Percentiles rank a stretch among this genome's conserved stretches.
These are phyloP conservation scores for Elaphomyces granulatus DNA, from an alignment of 495 filamentous ascomycete species.

Conservation along the genomic window DNA sequence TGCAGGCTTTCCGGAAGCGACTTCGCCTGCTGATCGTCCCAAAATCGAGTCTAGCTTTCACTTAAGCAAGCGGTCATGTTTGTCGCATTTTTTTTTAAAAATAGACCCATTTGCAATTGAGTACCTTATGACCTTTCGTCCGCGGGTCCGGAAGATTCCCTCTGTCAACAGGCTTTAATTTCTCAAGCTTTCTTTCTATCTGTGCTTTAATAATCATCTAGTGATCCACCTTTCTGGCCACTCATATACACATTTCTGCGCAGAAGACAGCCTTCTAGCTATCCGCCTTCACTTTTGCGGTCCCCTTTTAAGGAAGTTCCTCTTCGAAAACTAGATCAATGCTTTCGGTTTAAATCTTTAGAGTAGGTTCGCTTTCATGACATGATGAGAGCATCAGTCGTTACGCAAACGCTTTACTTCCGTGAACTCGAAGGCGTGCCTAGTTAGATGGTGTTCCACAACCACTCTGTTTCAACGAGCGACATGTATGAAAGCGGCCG, in stretches of 20 bases:
- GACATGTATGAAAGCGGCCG: neutral
- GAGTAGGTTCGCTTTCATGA: conserved; percentile 7
- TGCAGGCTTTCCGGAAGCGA: conserved; percentile 3
- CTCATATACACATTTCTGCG: too few species aligned
- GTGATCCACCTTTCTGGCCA: too few species aligned
- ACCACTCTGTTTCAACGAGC: neutral
- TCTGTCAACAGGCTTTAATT: too few species aligned
- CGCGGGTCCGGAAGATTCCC: too few species aligned
- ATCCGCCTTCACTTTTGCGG: too few species aligned
- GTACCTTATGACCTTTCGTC: neutral
- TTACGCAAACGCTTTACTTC: conserved; percentile 8
- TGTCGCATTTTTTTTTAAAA: conserved; percentile 13
- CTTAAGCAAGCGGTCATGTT: conserved; percentile 12
- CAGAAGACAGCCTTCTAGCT: too few species aligned
- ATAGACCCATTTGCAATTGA: conserved; percentile 7
- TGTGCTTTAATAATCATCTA: too few species aligned
- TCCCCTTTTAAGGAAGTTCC: too few species aligned
- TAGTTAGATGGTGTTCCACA: conserved; percentile 3
- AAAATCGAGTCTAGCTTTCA: conserved; percentile 16
- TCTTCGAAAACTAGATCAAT: conserved; percentile 7
- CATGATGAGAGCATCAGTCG: conserved; percentile 2
- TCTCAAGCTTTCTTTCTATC: too few species aligned
- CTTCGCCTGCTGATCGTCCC: conserved; percentile 14
- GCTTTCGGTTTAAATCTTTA: conserved; percentile 12
- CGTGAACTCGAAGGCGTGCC: conserved; percentile 1